Base-by-base conservation (phyloP, 371 early-diverging fungal genomes). In the Apophysomyces sp. region DNA sequence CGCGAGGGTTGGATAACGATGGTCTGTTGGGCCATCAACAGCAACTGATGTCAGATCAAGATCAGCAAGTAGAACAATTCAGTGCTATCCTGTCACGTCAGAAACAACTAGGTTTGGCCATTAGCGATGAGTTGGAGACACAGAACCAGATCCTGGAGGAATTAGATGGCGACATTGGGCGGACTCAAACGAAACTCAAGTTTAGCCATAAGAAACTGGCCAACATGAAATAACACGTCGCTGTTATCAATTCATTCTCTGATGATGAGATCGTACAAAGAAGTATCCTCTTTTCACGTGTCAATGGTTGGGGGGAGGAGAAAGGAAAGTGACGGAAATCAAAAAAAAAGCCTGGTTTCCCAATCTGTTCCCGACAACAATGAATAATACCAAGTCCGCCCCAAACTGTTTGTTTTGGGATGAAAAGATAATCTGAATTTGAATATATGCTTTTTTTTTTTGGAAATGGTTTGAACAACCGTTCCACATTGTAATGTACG, bases 131-230 rank as follows among this genome's bases (percentile, higher is more conserved):
- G 70, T 73, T 97, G 29, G 96, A 96, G 54, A 73, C 85, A 59
- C 98, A 97, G 66, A 97, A 92, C 75, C 89, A 90, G 65, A 52
- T 96, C 57, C 64, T 97, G 64, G 88, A 88, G 52, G 95, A 96
- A 57, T 63, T 97, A 16, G 92, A 92, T 60, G 76, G 81, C 36
- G 85, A 86, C 60, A 85, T 94, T 24, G 90, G 86, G 51, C 72
- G 89, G 52, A 93, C 93, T 6, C 79, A 84, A n/a, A 81, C 74
- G 27, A 92, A 92, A 60, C 68, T 97, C 18, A 86, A 87, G 54
- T 78, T 85, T 54, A 90, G 90, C 7, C 80, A 83, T 52, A 92
- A 92, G 63, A 92, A 94, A 68, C 77, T 93, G 55, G 89, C 84
- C 56, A 85, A 86, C 65, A 85, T 95, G 56, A 83, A 87, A 67